Evolutionary conservation across 2,329 filamentous ascomycete species (phyloP).

Genomic region (Verruconis gallopava): DNA sequence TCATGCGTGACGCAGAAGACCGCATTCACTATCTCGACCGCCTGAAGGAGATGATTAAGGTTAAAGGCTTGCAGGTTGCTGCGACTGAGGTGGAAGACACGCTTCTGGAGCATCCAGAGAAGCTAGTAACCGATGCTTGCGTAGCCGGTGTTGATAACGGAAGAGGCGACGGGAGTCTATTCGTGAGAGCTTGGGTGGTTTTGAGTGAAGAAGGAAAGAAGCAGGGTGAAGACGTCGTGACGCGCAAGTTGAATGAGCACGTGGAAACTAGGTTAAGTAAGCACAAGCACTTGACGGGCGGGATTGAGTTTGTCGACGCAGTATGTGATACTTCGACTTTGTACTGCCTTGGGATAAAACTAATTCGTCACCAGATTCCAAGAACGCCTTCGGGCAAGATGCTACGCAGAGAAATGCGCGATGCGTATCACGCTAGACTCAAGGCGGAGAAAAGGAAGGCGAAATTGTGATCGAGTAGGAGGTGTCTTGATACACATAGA

Average conservation of each 20-base stretch:
- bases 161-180: constrained; percentile 18
- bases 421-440: constrained; percentile 52
- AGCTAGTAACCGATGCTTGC: constrained; percentile 18
- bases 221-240: constrained; percentile 13
- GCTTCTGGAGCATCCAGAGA: constrained; percentile 54
- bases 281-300: constrained; percentile 50
- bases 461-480: constrained; percentile 5
- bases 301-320: constrained; percentile 35
- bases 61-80: constrained; percentile 73
- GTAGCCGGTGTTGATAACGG: constrained; percentile 19
- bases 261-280: constrained; percentile 48
- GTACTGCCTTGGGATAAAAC: not conserved
- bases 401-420: constrained; percentile 50
- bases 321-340: constrained; percentile 12
- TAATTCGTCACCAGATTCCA: constrained; percentile 28
- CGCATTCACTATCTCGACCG: constrained; percentile 78
- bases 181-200: constrained; percentile 21
- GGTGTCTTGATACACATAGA: too few relatives aligned
- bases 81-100: constrained; percentile 74
- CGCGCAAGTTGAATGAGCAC: constrained; percentile 16
- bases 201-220: constrained; percentile 14
- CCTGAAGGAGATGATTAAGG: constrained; percentile 66
- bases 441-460: constrained; percentile 13
- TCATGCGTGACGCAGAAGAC: constrained; percentile 55
- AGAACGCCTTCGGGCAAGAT: constrained; percentile 53